Evolutionary conservation across 441 rosid species (phyloP).

Genomic region (Aquilaria agallochum): DNA sequence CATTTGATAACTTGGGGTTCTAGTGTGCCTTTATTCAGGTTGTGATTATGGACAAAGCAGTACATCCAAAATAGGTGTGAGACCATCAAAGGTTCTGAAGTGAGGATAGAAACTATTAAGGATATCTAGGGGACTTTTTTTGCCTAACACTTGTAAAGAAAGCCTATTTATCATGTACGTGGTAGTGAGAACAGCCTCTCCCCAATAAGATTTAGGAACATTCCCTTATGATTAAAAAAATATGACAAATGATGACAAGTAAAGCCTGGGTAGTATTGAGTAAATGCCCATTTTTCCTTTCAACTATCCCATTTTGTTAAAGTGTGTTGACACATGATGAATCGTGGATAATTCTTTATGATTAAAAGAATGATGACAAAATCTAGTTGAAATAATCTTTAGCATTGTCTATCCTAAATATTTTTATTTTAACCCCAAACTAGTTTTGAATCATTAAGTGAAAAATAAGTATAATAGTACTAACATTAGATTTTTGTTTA

Average conservation of each 20-base stretch:
- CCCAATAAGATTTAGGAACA: background rate
- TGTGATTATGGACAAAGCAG: constrained; percentile 5
- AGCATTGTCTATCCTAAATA: constrained; percentile 4
- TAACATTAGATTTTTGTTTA: constrained; percentile 11
- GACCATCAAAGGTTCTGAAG: background rate
- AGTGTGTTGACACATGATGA: constrained; percentile 6
- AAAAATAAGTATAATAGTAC: background rate
- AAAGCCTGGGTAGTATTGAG: background rate
- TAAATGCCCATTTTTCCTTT: background rate
- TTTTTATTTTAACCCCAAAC: constrained; percentile 1
- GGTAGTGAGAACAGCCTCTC: background rate
- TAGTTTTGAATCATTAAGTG: constrained; percentile 9
- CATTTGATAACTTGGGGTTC: background rate
- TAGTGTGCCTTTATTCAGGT: background rate
- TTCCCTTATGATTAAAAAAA: background rate
- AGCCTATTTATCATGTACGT: background rate
- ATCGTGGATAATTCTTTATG: constrained; percentile 3
- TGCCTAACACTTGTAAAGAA: no score
- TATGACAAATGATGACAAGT: background rate
- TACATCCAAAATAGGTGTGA: background rate
- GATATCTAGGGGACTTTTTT: background rate
- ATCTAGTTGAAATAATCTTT: constrained; percentile 2
- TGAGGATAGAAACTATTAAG: background rate
- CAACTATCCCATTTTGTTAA: background rate
- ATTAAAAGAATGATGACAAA: background rate